Conservation (phyloP, 2,329 filamentous ascomycete genomes). For the Penicillium corylophilum region DNA sequence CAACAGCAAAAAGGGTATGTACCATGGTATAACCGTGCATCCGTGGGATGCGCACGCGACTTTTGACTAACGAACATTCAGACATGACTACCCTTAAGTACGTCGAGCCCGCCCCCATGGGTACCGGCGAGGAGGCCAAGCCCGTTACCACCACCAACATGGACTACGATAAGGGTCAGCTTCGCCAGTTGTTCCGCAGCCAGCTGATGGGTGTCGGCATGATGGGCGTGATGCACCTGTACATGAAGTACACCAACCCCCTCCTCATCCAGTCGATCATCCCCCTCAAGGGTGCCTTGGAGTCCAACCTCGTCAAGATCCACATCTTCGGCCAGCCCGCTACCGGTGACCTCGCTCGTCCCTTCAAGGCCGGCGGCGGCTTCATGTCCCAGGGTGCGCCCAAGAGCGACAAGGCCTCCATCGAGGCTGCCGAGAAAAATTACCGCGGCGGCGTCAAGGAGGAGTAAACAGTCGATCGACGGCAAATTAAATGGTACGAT, state of each 20-base stretch:
- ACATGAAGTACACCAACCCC: constrained; percentile 99
- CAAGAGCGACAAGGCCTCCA: constrained; percentile 87
- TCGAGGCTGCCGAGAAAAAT: constrained; percentile 51
- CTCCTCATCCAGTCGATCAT: constrained; percentile 98
- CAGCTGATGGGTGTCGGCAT: constrained; percentile 96
- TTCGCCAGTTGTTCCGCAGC: constrained; percentile 79
- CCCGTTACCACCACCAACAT: constrained; percentile 94
- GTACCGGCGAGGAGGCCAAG: constrained; percentile 90
- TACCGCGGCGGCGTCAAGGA: constrained; percentile 53
- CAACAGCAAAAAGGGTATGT: constrained; percentile 93
- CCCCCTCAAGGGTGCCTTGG: constrained; percentile 90
- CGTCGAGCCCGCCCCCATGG: constrained; percentile 92
- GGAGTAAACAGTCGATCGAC: constrained; percentile 36
- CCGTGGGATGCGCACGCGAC: background rate
- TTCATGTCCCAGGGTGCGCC: constrained; percentile 72
- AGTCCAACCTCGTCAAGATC: constrained; percentile 95
- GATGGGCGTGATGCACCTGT: constrained; percentile 98
- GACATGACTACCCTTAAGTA: constrained; percentile 98
- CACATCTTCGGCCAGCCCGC: constrained; percentile 86
- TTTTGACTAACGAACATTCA: constrained; percentile 39
- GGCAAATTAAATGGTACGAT: background rate
- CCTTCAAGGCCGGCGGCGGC: constrained; percentile 84
- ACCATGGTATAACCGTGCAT: background rate
- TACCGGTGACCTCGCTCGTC: constrained; percentile 85
- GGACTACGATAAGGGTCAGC: constrained; percentile 87